Percentiles rank a stretch among this genome's conserved stretches.
phyloP scores from a whole-genome alignment of 495 filamentous ascomycete species.

The Cetradonia linearis region DNA sequence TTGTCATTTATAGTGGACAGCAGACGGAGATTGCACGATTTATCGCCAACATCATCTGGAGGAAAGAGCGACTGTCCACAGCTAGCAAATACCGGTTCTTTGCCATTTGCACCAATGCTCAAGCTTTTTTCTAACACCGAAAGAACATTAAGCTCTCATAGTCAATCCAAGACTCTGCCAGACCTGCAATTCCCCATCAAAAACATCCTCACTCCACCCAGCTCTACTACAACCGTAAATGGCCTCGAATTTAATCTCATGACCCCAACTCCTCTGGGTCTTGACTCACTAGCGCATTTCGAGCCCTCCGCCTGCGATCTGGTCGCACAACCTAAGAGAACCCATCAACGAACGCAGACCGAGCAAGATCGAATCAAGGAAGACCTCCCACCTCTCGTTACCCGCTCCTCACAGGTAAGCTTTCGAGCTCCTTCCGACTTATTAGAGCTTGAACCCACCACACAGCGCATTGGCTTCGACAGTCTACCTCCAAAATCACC shows the following conservation, averaged over 20 bases:
- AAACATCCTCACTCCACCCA: background rate
- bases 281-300: background rate
- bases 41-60: background rate
- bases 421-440: background rate
- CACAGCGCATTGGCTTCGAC: background rate
- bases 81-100: background rate
- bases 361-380: background rate
- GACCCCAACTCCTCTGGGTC: background rate
- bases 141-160: slow-evolving; percentile 1
- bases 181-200: background rate
- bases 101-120: slow-evolving; percentile 9
- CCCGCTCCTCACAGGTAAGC: background rate
- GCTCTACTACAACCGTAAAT: background rate
- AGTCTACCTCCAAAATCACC: background rate
- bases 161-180: background rate
- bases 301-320: background rate
- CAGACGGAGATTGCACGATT: background rate
- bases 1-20: background rate
- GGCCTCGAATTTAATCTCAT: background rate
- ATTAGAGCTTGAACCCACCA: background rate
- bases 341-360: background rate
- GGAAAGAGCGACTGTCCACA: background rate
- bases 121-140: background rate
- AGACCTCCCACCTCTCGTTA: slow-evolving; percentile 10
- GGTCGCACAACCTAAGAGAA: slow-evolving; percentile 1